A percentile compares a stretch with the other conserved stretches of the same genome.
These are phyloP conservation scores for Solanum lignicaule DNA, from an alignment of 257 asterid genomes.

Conservation along the genomic window DNA sequence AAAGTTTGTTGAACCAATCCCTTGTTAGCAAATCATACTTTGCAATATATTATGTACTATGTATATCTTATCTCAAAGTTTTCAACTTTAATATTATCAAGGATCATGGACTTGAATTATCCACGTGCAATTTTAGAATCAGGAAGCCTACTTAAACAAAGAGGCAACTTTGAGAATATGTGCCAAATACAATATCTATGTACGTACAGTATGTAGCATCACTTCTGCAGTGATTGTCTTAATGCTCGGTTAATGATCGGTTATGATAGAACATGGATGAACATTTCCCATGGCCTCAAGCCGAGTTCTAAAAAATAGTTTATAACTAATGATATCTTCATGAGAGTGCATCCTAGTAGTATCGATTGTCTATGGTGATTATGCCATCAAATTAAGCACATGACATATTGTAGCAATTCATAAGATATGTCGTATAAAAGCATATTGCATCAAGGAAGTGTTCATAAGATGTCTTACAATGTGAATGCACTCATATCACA, in stretches of 20 bases:
- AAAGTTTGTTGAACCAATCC: neutral
- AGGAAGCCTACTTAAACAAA: neutral
- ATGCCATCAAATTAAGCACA: neutral
- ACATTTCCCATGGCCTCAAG: neutral
- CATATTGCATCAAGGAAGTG: neutral
- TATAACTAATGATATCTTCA: neutral
- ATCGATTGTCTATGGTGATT: neutral
- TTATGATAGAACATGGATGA: neutral
- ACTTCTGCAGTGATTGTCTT: neutral
- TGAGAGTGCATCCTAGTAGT: neutral
- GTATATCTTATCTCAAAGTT: neutral
- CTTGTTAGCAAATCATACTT: neutral
- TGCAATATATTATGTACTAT: neutral
- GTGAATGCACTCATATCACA: neutral
- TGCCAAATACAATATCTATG: neutral
- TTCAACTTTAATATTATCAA: neutral
- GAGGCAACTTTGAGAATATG: neutral
- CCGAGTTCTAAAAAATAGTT: neutral
- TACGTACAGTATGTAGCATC: neutral
- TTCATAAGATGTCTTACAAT: neutral
- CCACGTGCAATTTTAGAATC: neutral
- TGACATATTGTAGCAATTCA: neutral
- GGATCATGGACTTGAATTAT: neutral
- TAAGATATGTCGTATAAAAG: neutral
- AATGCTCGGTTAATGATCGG: neutral